Conservation (phyloP, 345 rosid genomes). For the Melaleuca quinquenervia region DNA sequence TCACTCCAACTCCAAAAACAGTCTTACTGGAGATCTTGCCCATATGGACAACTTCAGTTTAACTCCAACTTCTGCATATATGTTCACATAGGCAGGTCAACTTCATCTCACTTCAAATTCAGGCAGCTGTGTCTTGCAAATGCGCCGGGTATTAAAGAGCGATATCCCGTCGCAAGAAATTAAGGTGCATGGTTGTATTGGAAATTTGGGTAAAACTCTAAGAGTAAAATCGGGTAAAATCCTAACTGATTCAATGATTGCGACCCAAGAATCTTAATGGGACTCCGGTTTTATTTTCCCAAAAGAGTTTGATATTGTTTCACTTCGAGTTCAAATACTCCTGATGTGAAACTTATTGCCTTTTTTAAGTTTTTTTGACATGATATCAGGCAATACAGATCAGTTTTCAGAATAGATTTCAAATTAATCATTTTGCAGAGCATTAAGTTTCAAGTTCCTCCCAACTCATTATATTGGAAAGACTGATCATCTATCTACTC, state of each 20-base stretch:
- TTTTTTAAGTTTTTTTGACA: background rate
- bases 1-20: background rate
- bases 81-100: background rate
- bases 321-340: background rate
- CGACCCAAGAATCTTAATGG: background rate
- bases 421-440: background rate
- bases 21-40: background rate
- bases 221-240: too few species aligned
- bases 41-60: background rate
- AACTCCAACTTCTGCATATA: background rate
- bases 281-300: background rate
- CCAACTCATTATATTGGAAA: background rate
- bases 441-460: background rate
- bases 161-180: background rate
- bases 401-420: background rate
- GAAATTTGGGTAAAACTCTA: too few species aligned
- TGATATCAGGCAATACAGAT: background rate
- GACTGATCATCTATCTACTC: background rate
- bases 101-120: background rate
- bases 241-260: background rate
- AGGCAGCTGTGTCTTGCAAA: background rate
- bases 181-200: too few species aligned
- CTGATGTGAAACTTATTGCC: background rate
- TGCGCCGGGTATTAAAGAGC: background rate
- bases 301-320: background rate